Base-by-base conservation (phyloP, 257 asterid genomes). In the Agastache rugosa region DNA sequence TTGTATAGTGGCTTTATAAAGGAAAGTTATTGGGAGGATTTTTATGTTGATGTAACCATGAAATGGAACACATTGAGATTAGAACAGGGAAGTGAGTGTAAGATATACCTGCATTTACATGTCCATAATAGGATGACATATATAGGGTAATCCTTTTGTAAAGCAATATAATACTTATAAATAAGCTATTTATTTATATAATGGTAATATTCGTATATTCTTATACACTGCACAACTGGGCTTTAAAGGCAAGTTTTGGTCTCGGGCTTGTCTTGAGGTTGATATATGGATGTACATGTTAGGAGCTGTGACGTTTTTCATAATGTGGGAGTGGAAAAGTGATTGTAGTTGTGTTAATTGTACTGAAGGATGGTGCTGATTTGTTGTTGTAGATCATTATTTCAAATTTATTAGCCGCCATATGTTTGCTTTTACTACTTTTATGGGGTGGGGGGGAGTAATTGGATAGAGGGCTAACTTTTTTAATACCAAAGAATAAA, bases 141-240 rank as follows among this genome's bases (percentile, higher is more conserved):
- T 47, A 42, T 16, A 71, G 67, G 68, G 51, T 19, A 14, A 54
- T 42, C 20, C 62, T 14, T 54, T 27, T 77, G 69, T 77, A 42
- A 71, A 71, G 72, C 35, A 64, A 45, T 54, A 39, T 22, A n/a
- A n/a, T n/a, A n/a, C n/a, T n/a, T n/a, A n/a, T n/a, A n/a, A n/a
- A n/a, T n/a, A 60, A 56, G 70, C 53, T 72, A 45, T 65, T 72
- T 72, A 45, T 65, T 72, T 64, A 14, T 54, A 10, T 8, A 14
- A 56, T 47, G 37, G 39, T 39, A 31, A 44, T 41, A 35, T 35
- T 34, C 8, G 59, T 37, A 2, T 70, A 22, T 44, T 27, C 39
- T 72, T 54, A 2, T 72, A 45, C 60, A 62, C 37, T 27, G 22
- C 67, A 56, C 9, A 23, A 9, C 3, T 8, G 19, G 25, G 15